Percentiles rank a stretch among this genome's conserved stretches.
phyloP scores from a whole-genome alignment of 495 filamentous ascomycete species.

The Neurospora africana region DNA sequence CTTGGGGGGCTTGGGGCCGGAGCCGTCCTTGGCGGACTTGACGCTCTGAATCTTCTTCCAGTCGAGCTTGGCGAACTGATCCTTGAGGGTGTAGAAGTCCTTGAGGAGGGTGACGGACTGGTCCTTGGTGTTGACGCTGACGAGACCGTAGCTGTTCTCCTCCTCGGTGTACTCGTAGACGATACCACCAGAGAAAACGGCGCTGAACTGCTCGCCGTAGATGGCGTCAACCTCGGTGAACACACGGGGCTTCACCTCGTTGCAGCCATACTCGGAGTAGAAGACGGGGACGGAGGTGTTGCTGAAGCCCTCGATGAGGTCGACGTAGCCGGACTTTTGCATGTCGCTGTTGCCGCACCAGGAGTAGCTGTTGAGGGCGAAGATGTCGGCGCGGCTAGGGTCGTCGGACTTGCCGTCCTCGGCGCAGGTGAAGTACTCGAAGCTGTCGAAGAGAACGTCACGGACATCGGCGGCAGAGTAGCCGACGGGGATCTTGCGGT shows the following conservation, averaged over 20 bases:
- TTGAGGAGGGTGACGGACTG: conserved; percentile 49
- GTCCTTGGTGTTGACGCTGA: conserved; percentile 51
- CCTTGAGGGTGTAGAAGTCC: conserved; percentile 69
- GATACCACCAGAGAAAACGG: conserved; percentile 71
- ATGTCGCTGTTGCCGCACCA: conserved; percentile 81
- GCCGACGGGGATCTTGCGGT: conserved; percentile 35
- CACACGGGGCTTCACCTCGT: conserved; percentile 61
- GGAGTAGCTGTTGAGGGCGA: conserved; percentile 89
- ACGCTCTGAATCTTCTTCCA: conserved; percentile 47
- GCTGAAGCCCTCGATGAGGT: conserved; percentile 58
- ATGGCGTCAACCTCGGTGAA: conserved; percentile 77
- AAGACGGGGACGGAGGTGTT: conserved; percentile 75
- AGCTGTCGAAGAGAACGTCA: conserved; percentile 63
- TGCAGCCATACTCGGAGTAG: conserved; percentile 97
- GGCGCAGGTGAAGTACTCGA: conserved; percentile 77
- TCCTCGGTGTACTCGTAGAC: conserved; percentile 84
- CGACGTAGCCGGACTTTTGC: conserved; percentile 59
- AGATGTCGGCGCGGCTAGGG: conserved; percentile 66
- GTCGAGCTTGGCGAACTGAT: conserved; percentile 65
- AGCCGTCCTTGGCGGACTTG: conserved; percentile 39
- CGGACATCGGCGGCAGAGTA: conserved; percentile 87
- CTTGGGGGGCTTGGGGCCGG: conserved; percentile 39
- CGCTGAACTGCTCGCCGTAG: conserved; percentile 72
- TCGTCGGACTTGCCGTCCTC: conserved; percentile 52
- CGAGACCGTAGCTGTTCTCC: conserved; percentile 62